phyloP scores from a whole-genome alignment of 2,329 filamentous ascomycete species.

The Coniochaeta sp. region DNA sequence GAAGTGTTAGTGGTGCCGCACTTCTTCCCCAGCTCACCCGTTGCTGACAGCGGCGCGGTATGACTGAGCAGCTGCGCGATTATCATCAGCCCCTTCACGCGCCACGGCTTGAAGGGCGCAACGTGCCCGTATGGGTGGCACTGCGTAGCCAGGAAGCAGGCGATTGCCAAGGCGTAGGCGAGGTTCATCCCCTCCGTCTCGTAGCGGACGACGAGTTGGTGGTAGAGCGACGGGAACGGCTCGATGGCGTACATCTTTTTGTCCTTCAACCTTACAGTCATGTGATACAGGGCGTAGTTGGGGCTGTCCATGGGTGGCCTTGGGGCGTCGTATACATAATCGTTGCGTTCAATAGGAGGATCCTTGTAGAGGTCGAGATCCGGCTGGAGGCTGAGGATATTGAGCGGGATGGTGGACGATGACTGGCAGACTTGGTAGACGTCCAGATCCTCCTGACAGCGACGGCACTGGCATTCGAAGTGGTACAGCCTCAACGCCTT shows the following conservation, averaged over 20 bases:
- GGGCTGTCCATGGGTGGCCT: constrained; percentile 14
- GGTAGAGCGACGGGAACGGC: constrained; percentile 37
- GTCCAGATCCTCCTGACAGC: constrained; percentile 44
- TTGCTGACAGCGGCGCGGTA: constrained; percentile 32
- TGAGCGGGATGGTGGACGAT: constrained; percentile 34
- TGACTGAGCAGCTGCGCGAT: constrained; percentile 46
- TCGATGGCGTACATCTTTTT: constrained; percentile 41
- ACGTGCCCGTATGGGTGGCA: constrained; percentile 43
- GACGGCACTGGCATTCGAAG: constrained; percentile 43
- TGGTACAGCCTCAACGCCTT: constrained; percentile 40
- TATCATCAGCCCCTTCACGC: constrained; percentile 44
- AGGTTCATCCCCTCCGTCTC: constrained; percentile 35
- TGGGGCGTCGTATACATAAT: not conserved
- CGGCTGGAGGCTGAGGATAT: constrained; percentile 36
- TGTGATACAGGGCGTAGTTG: too few relatives aligned
- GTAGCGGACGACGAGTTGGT: constrained; percentile 36
- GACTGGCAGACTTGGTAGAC: constrained; percentile 43
- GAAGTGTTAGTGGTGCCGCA: too few relatives aligned
- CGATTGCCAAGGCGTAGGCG: constrained; percentile 35
- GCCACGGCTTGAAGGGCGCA: constrained; percentile 41
- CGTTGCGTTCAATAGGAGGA: constrained; percentile 20
- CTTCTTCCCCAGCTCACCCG: constrained; percentile 16
- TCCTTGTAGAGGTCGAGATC: constrained; percentile 25
- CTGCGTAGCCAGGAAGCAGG: constrained; percentile 38
- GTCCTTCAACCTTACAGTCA: too few relatives aligned